phyloP scores from a whole-genome alignment of 176 grass and related monocot genomes.

The Aegilops longissima region DNA sequence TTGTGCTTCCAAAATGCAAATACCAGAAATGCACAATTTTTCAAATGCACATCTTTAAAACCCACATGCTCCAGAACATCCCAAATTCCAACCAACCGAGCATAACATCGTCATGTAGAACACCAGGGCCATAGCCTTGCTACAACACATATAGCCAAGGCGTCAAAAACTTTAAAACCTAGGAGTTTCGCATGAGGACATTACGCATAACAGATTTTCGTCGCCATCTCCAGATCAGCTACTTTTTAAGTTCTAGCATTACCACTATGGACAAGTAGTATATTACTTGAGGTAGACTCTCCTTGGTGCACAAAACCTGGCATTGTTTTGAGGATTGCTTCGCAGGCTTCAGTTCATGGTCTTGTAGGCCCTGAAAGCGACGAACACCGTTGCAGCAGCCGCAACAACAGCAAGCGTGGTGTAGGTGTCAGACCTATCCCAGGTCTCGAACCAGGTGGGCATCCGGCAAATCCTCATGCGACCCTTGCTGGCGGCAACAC shows the following conservation, averaged over 20 bases:
- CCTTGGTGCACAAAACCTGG: conserved; percentile 19
- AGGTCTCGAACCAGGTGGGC: conserved; percentile 85
- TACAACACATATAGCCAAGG: conserved; percentile 14
- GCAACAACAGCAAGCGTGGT: conserved; percentile 75
- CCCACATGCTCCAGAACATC: conserved; percentile 1
- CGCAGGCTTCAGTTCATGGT: conserved; percentile 41
- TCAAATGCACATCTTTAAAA: background rate
- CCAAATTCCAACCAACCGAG: conserved; percentile 13
- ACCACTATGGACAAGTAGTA: conserved; percentile 42
- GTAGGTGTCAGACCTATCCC: conserved; percentile 79
- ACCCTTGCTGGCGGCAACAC: conserved; percentile 34
- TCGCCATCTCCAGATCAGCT: conserved; percentile 28
- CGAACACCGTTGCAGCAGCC: conserved; percentile 59
- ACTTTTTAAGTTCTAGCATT: conserved; percentile 29
- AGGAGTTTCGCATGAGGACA: conserved; percentile 14
- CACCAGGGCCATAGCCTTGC: conserved; percentile 8
- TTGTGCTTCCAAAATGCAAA: background rate
- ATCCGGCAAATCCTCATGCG: conserved; percentile 54
- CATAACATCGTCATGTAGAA: conserved; percentile 1
- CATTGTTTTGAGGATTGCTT: conserved; percentile 20
- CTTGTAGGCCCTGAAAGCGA: conserved; percentile 85
- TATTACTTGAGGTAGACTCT: conserved; percentile 12
- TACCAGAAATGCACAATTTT: background rate
- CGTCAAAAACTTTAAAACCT: background rate
- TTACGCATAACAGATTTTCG: conserved; percentile 19